Evolutionary conservation across 306 rosid genomes (phyloP).

Genomic region (Malus sieversii): DNA sequence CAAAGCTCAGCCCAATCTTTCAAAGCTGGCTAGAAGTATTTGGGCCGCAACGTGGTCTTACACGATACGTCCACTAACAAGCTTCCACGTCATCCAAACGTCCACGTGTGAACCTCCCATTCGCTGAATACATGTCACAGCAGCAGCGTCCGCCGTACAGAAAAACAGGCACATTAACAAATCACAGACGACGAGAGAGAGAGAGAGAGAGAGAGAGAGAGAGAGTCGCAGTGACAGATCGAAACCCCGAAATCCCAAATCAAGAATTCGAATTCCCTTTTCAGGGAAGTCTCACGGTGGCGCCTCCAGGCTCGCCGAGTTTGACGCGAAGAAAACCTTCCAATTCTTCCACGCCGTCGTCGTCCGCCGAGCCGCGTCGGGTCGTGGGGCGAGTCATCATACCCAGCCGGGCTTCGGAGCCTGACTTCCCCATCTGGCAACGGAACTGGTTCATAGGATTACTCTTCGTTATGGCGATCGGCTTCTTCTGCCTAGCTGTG

Average conservation of each 20-base stretch:
- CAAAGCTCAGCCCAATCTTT: background rate
- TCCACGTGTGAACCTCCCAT: slow-evolving; percentile 20
- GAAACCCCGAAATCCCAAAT: background rate
- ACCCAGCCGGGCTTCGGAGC: slow-evolving; percentile 34
- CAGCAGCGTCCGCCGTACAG: background rate
- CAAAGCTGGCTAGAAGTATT: no score
- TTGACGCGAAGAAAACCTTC: slow-evolving; percentile 75
- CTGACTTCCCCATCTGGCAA: slow-evolving; percentile 86
- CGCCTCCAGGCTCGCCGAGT: slow-evolving; percentile 74
- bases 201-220: background rate
- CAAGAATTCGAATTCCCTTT: background rate
- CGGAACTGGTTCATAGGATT: slow-evolving; percentile 77
- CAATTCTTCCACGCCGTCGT: slow-evolving; percentile 32
- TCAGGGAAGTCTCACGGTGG: slow-evolving; percentile 61
- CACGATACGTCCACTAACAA: slow-evolving; percentile 17
- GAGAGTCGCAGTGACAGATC: background rate
- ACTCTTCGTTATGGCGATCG: slow-evolving; percentile 78
- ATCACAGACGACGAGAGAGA: background rate
- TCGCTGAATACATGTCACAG: slow-evolving; percentile 21
- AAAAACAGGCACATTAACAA: background rate
- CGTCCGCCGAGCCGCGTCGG: slow-evolving; percentile 43
- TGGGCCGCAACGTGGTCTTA: background rate
- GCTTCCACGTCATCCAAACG: slow-evolving; percentile 6
- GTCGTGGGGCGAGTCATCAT: slow-evolving; percentile 45
- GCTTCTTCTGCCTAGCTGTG: slow-evolving; percentile 60